phyloP scores from a whole-genome alignment of 2,329 filamentous ascomycete species.

The Beauveria pseudobassiana region DNA sequence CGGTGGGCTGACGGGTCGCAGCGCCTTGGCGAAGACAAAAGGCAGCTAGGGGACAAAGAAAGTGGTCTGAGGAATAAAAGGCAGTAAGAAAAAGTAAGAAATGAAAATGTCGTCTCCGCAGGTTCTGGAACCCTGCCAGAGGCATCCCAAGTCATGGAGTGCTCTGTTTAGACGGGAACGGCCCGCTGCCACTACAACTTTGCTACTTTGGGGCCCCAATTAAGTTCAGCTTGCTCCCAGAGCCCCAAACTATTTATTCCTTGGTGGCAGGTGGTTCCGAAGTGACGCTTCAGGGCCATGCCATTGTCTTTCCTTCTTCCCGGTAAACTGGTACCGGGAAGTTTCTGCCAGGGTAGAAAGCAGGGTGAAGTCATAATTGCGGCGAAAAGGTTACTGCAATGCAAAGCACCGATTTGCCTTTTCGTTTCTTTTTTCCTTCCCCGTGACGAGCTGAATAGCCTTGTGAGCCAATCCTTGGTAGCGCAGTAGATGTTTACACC shows the following conservation, averaged over 20 bases:
- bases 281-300: neutral
- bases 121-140: neutral
- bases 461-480: neutral
- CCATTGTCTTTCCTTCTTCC: neutral
- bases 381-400: constrained; percentile 4
- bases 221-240: neutral
- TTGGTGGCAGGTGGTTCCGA: neutral
- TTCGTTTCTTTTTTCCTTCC: neutral
- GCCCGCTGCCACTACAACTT: neutral
- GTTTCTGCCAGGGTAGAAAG: neutral
- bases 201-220: neutral
- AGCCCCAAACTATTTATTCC: neutral
- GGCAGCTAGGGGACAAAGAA: neutral
- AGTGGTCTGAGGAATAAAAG: neutral
- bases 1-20: neutral
- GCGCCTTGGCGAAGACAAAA: neutral
- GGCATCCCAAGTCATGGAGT: neutral
- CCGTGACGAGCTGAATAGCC: neutral
- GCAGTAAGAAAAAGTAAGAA: too few species aligned
- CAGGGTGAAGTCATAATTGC: neutral
- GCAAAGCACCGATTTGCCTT: neutral
- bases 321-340: neutral
- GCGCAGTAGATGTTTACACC: neutral
- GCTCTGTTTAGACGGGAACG: neutral
- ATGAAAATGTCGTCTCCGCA: neutral